phyloP scores from a whole-genome alignment of 2,329 filamentous ascomycete genomes.

The Cordyceps fumosorosea region DNA sequence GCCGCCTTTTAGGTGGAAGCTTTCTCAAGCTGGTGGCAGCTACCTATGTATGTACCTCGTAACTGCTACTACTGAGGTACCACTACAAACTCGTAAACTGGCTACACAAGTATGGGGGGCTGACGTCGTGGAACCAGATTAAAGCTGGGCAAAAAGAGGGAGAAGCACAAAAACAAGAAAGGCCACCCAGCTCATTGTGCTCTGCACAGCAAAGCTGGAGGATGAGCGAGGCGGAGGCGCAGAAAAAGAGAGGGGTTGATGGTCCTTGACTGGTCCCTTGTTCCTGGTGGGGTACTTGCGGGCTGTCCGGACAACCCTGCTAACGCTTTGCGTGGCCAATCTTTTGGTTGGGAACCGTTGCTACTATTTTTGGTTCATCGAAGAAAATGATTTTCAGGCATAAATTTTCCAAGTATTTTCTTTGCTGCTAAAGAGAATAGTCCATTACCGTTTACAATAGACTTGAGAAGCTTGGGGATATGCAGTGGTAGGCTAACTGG shows the following conservation, averaged over 20 bases:
- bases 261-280: background rate
- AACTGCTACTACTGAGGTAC: too few species aligned
- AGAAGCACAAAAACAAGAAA: background rate
- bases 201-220: background rate
- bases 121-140: slow-evolving; percentile 2
- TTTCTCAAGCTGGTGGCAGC: background rate
- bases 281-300: background rate
- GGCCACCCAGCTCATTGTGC: background rate
- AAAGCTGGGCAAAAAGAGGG: background rate
- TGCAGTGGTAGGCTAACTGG: too few species aligned
- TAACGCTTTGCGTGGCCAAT: background rate
- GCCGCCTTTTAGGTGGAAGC: background rate
- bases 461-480: too few species aligned
- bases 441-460: too few species aligned
- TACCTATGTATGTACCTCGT: too few species aligned
- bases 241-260: background rate
- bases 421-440: too few species aligned
- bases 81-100: background rate
- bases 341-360: too few species aligned
- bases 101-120: background rate
- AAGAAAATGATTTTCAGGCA: too few species aligned
- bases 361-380: too few species aligned
- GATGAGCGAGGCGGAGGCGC: slow-evolving; percentile 3
- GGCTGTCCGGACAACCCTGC: slow-evolving; percentile 6
- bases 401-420: too few species aligned